phyloP scores from a whole-genome alignment of 441 rosid species.

The Biscutella laevigata region DNA sequence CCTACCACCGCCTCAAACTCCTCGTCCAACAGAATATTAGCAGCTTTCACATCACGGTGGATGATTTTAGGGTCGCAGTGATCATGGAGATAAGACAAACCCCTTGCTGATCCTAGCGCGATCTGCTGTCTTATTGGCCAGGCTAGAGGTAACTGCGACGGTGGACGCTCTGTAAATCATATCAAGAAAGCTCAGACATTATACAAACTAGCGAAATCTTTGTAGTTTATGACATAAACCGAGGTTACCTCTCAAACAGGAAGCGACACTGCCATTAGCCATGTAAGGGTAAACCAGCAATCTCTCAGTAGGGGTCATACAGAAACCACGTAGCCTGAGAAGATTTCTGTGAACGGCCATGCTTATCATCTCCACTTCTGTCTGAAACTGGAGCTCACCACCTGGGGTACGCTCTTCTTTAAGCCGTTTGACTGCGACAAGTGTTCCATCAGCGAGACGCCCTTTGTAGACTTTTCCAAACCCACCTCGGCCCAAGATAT shows the following conservation, averaged over 20 bases:
- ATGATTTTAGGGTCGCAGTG: slow-evolving; percentile 88
- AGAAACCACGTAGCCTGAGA: slow-evolving; percentile 75
- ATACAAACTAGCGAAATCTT: not conserved
- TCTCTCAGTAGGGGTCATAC: slow-evolving; percentile 93
- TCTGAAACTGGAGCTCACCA: slow-evolving; percentile 91
- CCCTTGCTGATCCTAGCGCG: slow-evolving; percentile 82
- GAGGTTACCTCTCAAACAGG: slow-evolving; percentile 69
- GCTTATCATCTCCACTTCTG: slow-evolving; percentile 95
- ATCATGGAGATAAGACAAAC: slow-evolving; percentile 79
- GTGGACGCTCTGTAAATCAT: slow-evolving; percentile 57
- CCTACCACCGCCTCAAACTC: slow-evolving; percentile 88
- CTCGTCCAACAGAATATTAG: slow-evolving; percentile 73
- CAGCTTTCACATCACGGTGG: slow-evolving; percentile 90
- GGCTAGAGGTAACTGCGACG: slow-evolving; percentile 65
- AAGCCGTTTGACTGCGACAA: slow-evolving; percentile 82
- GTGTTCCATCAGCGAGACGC: slow-evolving; percentile 76
- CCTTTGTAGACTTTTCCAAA: slow-evolving; percentile 94
- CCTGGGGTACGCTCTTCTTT: slow-evolving; percentile 95
- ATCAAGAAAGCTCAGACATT: not conserved
- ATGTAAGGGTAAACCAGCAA: slow-evolving; percentile 90
- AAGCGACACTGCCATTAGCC: slow-evolving; percentile 97
- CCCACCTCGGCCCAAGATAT: slow-evolving; percentile 89
- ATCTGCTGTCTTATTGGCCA: slow-evolving; percentile 71
- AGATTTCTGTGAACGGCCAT: slow-evolving; percentile 97
- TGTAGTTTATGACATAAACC: not conserved